Evolutionary conservation across 2,329 filamentous ascomycete species (phyloP).

Genomic region (Fusarium nisikadoi): DNA sequence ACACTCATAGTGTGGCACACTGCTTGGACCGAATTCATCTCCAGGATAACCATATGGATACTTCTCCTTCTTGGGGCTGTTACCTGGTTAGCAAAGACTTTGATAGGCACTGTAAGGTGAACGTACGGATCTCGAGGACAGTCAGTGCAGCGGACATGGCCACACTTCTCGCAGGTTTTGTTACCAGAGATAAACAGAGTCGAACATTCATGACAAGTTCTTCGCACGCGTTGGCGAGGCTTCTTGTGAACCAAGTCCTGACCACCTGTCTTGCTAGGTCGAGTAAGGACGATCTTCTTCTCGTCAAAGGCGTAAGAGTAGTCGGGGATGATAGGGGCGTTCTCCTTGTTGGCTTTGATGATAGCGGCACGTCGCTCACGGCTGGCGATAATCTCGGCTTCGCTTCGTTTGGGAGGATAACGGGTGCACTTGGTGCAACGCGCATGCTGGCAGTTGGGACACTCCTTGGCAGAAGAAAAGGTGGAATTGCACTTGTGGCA

Average conservation of each 20-base stretch:
- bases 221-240: slow-evolving; percentile 76
- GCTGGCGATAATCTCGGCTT: slow-evolving; percentile 64
- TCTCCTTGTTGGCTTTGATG: slow-evolving; percentile 66
- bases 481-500: slow-evolving; percentile 84
- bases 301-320: slow-evolving; percentile 57
- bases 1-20: slow-evolving; percentile 67
- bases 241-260: slow-evolving; percentile 79
- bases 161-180: slow-evolving; percentile 75
- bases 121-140: slow-evolving; percentile 85
- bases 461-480: slow-evolving; percentile 79
- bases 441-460: slow-evolving; percentile 79
- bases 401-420: slow-evolving; percentile 73
- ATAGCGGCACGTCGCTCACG: slow-evolving; percentile 62
- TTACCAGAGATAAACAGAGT: slow-evolving; percentile 67
- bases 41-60: slow-evolving; percentile 77
- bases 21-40: slow-evolving; percentile 66
- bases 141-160: slow-evolving; percentile 79
- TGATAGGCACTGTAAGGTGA: slow-evolving; percentile 6
- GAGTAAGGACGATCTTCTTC: slow-evolving; percentile 65
- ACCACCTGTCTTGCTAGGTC: slow-evolving; percentile 72
- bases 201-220: slow-evolving; percentile 80
- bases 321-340: slow-evolving; percentile 63
- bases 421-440: slow-evolving; percentile 85
- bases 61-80: slow-evolving; percentile 72
- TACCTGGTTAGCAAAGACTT: slow-evolving; percentile 19